Percentiles rank a stretch among this genome's conserved stretches.
Evolutionary conservation across 768 basidiomycete species (phyloP).

Genomic region (Rhizopogon vulgaris): DNA sequence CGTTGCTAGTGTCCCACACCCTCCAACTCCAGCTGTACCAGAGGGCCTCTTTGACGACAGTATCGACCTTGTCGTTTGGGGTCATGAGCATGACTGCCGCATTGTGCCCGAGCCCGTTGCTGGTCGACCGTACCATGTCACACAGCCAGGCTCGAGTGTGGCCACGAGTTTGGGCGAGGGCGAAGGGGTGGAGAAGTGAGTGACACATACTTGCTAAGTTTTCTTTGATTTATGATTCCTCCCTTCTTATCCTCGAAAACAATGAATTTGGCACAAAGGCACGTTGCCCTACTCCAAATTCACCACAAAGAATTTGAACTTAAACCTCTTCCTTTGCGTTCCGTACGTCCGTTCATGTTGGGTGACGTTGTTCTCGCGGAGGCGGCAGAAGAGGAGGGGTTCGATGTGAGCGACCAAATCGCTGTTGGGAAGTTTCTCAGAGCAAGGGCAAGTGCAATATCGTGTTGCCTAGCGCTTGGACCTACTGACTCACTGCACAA

Average conservation of each 20-base stretch:
- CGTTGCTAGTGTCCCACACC: constrained; percentile 75
- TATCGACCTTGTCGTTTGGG: constrained; percentile 93
- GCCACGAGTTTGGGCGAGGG: constrained; percentile 94
- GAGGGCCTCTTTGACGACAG: constrained; percentile 97
- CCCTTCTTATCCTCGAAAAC: neutral
- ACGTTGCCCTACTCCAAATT: constrained; percentile 85
- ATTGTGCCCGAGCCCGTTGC: constrained; percentile 87
- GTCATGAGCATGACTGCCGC: constrained; percentile 97
- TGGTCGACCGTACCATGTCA: constrained; percentile 86
- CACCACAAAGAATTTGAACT: constrained; percentile 85
- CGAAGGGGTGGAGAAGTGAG: constrained; percentile 85
- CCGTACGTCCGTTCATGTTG: constrained; percentile 91
- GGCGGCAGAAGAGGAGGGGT: constrained; percentile 67
- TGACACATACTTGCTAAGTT: neutral
- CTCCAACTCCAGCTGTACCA: constrained; percentile 90
- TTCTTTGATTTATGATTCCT: neutral
- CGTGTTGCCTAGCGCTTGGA: neutral
- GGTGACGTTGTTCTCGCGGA: constrained; percentile 75
- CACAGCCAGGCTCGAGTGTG: constrained; percentile 92
- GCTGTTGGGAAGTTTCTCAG: constrained; percentile 80
- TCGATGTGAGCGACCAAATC: constrained; percentile 77
- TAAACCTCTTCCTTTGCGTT: constrained; percentile 80
- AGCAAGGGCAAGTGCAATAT: constrained; percentile 41
- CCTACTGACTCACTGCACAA: neutral
- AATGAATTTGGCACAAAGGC: constrained; percentile 39